Evolutionary conservation across 306 rosid species (phyloP).

Genomic region (Ziziphus jujuba): DNA sequence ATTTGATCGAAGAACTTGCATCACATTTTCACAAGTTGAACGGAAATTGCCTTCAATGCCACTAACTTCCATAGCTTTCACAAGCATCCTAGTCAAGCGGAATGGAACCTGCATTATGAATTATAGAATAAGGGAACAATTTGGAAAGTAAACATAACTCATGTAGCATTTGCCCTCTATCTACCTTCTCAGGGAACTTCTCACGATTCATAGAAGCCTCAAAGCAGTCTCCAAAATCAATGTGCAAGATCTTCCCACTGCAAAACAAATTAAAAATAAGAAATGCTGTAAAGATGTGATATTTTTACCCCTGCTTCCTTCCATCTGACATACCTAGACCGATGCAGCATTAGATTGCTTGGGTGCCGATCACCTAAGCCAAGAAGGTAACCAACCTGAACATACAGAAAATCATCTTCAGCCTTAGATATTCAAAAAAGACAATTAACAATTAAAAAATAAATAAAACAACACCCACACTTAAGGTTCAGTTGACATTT

Average conservation of each 20-base stretch:
- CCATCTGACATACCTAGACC: constrained; percentile 63
- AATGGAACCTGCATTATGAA: constrained; percentile 73
- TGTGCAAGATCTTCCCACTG: constrained; percentile 97
- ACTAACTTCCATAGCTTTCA: constrained; percentile 99
- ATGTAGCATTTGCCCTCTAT: constrained; percentile 6
- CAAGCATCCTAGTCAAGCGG: constrained; percentile 98
- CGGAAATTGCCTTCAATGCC: constrained; percentile 99
- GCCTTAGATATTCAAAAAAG: neutral
- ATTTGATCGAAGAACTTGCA: constrained; percentile 89
- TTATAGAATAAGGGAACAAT: constrained; percentile 16
- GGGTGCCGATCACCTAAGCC: constrained; percentile 99
- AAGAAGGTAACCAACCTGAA: constrained; percentile 97
- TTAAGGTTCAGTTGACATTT: neutral
- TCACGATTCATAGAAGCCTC: constrained; percentile 98
- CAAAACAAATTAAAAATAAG: constrained; percentile 31
- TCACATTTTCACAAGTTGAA: constrained; percentile 94
- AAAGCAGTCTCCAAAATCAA: constrained; percentile 98
- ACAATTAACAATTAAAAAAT: neutral
- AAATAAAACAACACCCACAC: neutral
- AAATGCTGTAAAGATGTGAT: constrained; percentile 22
- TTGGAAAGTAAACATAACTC: constrained; percentile 15
- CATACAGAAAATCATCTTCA: neutral
- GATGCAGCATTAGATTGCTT: constrained; percentile 93
- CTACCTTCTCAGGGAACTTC: constrained; percentile 95
- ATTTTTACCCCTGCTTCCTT: constrained; percentile 16